A percentile compares a stretch with the other conserved stretches of the same genome.
These are phyloP conservation scores for Microthlaspi erraticum DNA, from an alignment of 345 rosid genomes.

Conservation along the genomic window DNA sequence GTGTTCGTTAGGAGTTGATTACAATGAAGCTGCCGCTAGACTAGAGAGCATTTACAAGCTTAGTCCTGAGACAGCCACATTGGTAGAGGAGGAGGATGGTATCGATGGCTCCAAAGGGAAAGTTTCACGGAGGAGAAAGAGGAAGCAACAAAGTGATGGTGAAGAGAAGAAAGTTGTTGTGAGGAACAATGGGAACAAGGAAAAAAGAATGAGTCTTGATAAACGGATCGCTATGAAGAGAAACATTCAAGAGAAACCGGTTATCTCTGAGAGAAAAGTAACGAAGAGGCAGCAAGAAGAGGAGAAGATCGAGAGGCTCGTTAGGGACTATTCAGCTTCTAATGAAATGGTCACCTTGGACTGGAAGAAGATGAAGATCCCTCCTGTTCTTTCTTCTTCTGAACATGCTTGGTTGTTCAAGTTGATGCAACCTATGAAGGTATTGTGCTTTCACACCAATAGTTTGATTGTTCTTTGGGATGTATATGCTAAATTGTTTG, in stretches of 20 bases:
- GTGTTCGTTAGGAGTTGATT: conserved; percentile 61
- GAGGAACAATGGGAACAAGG: conserved; percentile 54
- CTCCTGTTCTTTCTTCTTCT: conserved; percentile 79
- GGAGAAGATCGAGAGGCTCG: conserved; percentile 74
- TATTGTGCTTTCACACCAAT: conserved; percentile 12
- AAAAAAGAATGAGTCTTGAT: conserved; percentile 72
- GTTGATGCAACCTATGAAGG: conserved; percentile 96
- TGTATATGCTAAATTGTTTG: not conserved
- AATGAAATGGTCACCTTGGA: conserved; percentile 78
- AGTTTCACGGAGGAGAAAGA: conserved; percentile 53
- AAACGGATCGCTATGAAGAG: conserved; percentile 63
- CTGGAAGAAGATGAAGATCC: conserved; percentile 96
- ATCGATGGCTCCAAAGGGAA: conserved; percentile 39
- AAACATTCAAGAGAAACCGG: conserved; percentile 46
- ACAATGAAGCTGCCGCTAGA: conserved; percentile 89
- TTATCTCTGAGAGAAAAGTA: conserved; percentile 35
- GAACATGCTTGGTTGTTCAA: conserved; percentile 95
- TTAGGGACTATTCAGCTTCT: conserved; percentile 74
- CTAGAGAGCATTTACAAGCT: conserved; percentile 85
- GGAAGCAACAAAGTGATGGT: conserved; percentile 41
- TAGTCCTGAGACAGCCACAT: conserved; percentile 51
- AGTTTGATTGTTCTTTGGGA: not conserved
- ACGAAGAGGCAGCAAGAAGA: conserved; percentile 47
- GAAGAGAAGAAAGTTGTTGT: conserved; percentile 55
- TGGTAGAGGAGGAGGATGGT: conserved; percentile 46